Base-by-base conservation (phyloP, 352 stramenopile genomes). In the Globisporangium nagaii region DNA sequence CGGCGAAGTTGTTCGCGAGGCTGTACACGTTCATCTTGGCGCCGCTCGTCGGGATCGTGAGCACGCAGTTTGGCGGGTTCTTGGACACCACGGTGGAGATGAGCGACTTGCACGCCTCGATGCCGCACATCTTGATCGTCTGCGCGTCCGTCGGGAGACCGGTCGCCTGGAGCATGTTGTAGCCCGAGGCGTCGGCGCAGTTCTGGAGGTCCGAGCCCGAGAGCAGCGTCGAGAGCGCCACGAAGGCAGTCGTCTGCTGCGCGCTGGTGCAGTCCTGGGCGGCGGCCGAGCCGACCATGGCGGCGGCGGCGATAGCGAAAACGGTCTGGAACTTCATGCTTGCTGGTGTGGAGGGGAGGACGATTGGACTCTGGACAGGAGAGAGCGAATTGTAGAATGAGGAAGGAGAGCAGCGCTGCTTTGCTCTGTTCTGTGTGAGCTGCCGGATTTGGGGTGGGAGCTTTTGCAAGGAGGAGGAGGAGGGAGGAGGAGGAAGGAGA, bases 1-100 rank as follows among this genome's bases (percentile, higher is more conserved):
- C 78, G 51, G 84, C 76, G 31, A 90, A 90, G 34, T 68, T 79
- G 32, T 71, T 70, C 43, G 56, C 68, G 57, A 79, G 57, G 15
- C 41, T 50, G 46, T 74, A 70, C 39, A 74, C 47, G 54, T 78
- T 78, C 43, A 77, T 67, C 58, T 66, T 44, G 40, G 56, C 41
- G 17, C 61, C 47, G 63, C 61, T 75, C 32, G 63, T 75, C 31
- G 70, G 67, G 52, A 79, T 73, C 17, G 11, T 41, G 11, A 81
- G 51, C 31, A 63, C 49, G 52, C 71, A 81, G 61, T 81, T 55
- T 12, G 66, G 63, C 20, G 63, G 63, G 58, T 66, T 65, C 36
- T 60, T 51, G 17, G 43, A 32, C 44, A 63, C 39, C 27, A 80
- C 60, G 31, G 51, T 60, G 35, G 52, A 50, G 56, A 81, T 71